A percentile compares a stretch with the other conserved stretches of the same genome.
phyloP scores from a whole-genome alignment of 495 filamentous ascomycete genomes.

The Aspergillus campestris region DNA sequence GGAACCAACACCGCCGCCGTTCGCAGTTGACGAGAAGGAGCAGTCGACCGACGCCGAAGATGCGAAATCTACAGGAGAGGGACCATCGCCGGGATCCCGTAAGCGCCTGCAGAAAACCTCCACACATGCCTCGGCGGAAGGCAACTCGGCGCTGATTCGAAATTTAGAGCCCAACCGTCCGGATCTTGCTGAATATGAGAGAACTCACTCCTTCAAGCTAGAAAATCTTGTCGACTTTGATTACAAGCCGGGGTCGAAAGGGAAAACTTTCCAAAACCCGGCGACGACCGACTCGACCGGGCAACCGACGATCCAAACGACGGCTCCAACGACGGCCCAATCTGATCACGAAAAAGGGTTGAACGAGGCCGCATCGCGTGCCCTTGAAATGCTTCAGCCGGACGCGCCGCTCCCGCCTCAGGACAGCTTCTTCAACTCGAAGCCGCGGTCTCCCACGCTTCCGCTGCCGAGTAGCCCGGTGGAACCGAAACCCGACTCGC shows the following conservation, averaged over 20 bases:
- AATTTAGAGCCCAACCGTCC: conserved; percentile 38
- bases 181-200: conserved; percentile 31
- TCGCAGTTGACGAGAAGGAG: conserved; percentile 6
- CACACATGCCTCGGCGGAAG: conserved; percentile 22
- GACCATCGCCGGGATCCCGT: conserved; percentile 25
- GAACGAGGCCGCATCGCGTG: no score
- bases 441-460: no score
- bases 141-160: conserved; percentile 41
- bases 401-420: no score
- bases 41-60: conserved; percentile 7
- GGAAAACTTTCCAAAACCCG: no score
- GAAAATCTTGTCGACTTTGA: neutral
- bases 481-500: neutral
- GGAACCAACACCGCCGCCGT: conserved; percentile 21
- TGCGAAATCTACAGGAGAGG: conserved; percentile 12
- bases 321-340: neutral
- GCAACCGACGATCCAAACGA: no score
- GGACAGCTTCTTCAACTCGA: no score
- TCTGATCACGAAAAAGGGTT: neutral
- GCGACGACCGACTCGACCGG: no score
- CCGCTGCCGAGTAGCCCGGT: no score
- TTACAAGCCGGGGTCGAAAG: no score
- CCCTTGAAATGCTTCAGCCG: no score
- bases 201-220: neutral
- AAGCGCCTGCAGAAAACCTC: conserved; percentile 28